A percentile compares a stretch with the other conserved stretches of the same genome.
phyloP scores from a whole-genome alignment of 164 flowering plant genomes.

The Kingdonia uniflora region DNA sequence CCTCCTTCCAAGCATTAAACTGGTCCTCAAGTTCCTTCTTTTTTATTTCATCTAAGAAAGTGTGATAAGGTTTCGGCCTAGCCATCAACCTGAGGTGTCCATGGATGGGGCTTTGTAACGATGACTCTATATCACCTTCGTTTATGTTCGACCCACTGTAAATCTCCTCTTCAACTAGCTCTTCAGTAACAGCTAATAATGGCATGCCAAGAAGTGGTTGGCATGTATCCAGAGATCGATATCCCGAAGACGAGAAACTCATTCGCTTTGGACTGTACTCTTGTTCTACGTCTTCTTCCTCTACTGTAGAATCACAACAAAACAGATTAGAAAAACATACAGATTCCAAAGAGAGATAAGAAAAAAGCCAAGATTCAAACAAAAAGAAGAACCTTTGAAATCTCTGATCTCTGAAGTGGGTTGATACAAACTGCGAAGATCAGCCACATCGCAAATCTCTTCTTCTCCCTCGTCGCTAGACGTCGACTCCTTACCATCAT shows the following conservation, averaged over 20 bases:
- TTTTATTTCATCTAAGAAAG: conserved; percentile 18
- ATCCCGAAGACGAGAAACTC: neutral
- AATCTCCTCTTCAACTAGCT: neutral
- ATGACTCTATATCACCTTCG: neutral
- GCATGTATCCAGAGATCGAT: conserved; percentile 3
- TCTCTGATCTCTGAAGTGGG: neutral
- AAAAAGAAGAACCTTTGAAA: no score
- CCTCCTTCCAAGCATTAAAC: conserved; percentile 13
- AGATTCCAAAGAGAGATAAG: no score
- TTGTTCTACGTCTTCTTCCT: conserved; percentile 2
- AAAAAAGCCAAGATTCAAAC: no score
- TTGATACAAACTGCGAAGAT: conserved; percentile 1
- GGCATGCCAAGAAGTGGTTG: conserved; percentile 1
- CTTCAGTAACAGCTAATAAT: conserved; percentile 2
- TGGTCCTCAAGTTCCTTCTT: conserved; percentile 11
- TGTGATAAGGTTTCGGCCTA: conserved; percentile 18
- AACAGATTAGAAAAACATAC: no score
- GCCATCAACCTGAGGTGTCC: conserved; percentile 8
- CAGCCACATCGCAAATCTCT: conserved; percentile 1
- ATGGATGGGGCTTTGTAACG: conserved; percentile 4
- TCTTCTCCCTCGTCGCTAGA: conserved; percentile 3
- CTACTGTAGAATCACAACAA: no score
- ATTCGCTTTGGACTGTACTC: neutral
- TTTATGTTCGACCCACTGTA: neutral
- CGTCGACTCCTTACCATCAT: no score